phyloP scores from a whole-genome alignment of 2,329 filamentous ascomycete species.

The Pyrenochaeta sp. region DNA sequence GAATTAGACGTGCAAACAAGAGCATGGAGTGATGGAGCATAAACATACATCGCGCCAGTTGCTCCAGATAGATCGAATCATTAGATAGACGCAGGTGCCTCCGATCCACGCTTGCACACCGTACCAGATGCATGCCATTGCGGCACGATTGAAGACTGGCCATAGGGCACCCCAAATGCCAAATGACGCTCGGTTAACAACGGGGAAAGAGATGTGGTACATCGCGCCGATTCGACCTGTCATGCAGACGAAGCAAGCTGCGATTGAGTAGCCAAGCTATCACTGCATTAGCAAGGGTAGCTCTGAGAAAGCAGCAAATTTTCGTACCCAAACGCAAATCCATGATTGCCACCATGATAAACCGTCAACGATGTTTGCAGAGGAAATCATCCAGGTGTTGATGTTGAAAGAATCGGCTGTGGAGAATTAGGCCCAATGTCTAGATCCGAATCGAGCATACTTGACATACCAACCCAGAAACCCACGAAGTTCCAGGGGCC shows the following conservation, averaged over 20 bases:
- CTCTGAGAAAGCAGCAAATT: background rate
- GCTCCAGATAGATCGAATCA: slow-evolving; percentile 87
- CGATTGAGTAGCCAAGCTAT: slow-evolving; percentile 76
- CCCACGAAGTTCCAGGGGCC: slow-evolving; percentile 86
- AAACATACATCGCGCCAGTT: slow-evolving; percentile 61
- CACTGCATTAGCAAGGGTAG: slow-evolving; percentile 6
- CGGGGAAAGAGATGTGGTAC: slow-evolving; percentile 91
- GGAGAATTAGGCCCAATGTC: slow-evolving; percentile 16
- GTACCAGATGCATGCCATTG: slow-evolving; percentile 88
- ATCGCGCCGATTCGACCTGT: slow-evolving; percentile 85
- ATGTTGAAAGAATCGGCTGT: slow-evolving; percentile 56
- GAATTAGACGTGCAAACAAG: slow-evolving; percentile 6
- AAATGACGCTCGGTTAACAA: slow-evolving; percentile 79
- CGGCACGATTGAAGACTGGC: slow-evolving; percentile 89
- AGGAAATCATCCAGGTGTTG: slow-evolving; percentile 94
- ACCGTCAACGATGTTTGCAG: slow-evolving; percentile 78
- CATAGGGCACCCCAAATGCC: slow-evolving; percentile 90
- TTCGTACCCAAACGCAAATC: slow-evolving; percentile 73
- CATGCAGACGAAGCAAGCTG: slow-evolving; percentile 72
- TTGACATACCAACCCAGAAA: slow-evolving; percentile 73
- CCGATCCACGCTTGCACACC: slow-evolving; percentile 88
- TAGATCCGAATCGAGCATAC: background rate
- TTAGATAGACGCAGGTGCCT: slow-evolving; percentile 80
- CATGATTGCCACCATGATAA: slow-evolving; percentile 89
- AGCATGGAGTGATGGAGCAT: background rate